These are phyloP conservation scores for Xylariaceae sp. DNA, from an alignment of 2,329 filamentous ascomycete species.

Conservation along the genomic window DNA sequence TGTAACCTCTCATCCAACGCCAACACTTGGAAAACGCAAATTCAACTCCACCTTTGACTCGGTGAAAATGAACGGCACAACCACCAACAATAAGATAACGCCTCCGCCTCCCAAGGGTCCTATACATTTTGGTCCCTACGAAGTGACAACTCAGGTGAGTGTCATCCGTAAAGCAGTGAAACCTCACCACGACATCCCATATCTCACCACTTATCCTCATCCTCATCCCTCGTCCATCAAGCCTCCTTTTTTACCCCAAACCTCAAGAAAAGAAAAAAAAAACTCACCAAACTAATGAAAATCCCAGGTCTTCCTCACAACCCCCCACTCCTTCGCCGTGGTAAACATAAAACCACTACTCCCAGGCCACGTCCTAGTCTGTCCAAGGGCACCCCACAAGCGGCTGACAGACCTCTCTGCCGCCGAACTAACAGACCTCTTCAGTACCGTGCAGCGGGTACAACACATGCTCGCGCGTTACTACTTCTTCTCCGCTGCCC, in stretches of 20 bases:
- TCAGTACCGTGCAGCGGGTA: conserved; percentile 78
- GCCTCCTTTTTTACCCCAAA: too few relatives aligned
- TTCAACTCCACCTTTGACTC: too few relatives aligned
- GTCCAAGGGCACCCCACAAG: conserved; percentile 63
- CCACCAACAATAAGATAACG: too few relatives aligned
- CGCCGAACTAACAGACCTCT: conserved; percentile 75
- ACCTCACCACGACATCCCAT: too few relatives aligned
- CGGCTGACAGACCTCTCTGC: conserved; percentile 71
- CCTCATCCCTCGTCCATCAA: too few relatives aligned
- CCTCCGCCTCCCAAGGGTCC: conserved; percentile 19
- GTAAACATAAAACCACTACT: conserved; percentile 95
- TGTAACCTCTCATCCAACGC: too few relatives aligned
- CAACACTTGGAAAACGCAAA: too few relatives aligned
- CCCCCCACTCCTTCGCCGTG: conserved; percentile 75
- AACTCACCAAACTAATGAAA: conserved; percentile 5
- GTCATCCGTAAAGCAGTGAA: too few relatives aligned
- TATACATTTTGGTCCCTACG: conserved; percentile 70
- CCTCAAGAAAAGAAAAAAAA: background rate
- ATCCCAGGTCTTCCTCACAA: conserved; percentile 77
- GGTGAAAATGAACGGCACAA: too few relatives aligned
- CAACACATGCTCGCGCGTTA: conserved; percentile 66
- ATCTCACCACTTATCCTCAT: too few relatives aligned
- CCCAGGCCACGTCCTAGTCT: conserved; percentile 89
- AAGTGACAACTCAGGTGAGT: conserved; percentile 69
- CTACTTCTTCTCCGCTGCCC: conserved; percentile 42